Conservation (phyloP, 2,329 filamentous ascomycete species). For the Dactylella cylindrospora region DNA sequence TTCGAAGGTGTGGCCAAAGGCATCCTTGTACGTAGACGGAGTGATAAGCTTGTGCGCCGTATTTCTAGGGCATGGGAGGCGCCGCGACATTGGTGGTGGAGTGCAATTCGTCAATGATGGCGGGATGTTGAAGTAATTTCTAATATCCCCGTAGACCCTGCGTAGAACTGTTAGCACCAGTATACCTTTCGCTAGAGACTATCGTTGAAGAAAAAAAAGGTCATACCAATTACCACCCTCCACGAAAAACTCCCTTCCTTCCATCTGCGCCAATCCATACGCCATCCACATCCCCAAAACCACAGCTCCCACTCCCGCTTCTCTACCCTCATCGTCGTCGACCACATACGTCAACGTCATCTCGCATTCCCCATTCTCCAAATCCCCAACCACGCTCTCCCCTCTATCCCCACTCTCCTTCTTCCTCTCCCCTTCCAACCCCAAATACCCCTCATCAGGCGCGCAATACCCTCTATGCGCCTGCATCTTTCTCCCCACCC, state of each 20-base stretch:
- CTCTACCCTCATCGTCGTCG: constrained; percentile 26
- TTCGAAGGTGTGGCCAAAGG: constrained; percentile 36
- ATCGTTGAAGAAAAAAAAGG: background rate
- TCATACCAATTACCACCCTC: constrained; percentile 17
- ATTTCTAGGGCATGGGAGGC: constrained; percentile 26
- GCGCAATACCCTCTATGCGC: constrained; percentile 31
- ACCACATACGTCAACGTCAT: constrained; percentile 42
- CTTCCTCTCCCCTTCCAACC: constrained; percentile 7
- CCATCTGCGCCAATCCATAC: constrained; percentile 27
- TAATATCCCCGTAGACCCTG: constrained; percentile 38
- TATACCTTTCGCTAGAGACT: background rate
- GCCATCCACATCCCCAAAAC: constrained; percentile 43
- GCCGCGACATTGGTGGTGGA: constrained; percentile 27
- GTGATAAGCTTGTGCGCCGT: constrained; percentile 31
- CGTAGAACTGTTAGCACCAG: background rate
- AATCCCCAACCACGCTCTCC: constrained; percentile 3
- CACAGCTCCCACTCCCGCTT: constrained; percentile 25
- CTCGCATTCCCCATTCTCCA: constrained; percentile 9
- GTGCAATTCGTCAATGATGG: constrained; percentile 14
- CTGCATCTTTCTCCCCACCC: constrained; percentile 17
- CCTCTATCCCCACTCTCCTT: background rate
- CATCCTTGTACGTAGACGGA: constrained; percentile 18
- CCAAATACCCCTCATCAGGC: constrained; percentile 24
- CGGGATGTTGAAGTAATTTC: constrained; percentile 32
- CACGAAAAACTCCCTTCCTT: constrained; percentile 39